Base-by-base conservation (phyloP, 768 basidiomycete species). In the Tremella yokohamensis region DNA sequence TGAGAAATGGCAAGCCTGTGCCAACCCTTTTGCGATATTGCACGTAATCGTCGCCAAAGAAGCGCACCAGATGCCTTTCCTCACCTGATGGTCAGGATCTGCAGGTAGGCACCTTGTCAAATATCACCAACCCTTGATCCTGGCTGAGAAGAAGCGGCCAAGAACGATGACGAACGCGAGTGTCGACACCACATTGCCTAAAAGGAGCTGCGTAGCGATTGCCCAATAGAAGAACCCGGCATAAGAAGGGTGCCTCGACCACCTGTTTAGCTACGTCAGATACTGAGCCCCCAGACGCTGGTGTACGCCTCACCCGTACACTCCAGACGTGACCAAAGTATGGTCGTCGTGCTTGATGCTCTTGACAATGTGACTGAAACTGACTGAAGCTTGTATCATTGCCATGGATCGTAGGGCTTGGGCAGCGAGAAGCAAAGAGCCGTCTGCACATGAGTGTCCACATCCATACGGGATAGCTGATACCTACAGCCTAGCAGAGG, bases 211-310 rank as follows among this genome's bases (percentile, higher is more conserved):
- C 0, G 91, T 96, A 1, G 93, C 91, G 24, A 99, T 70, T 0
- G 91, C 92, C 96, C 96, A 98, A 76, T 94, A 98, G 76, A 89
- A 94, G 80, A 97, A 99, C 1, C 93, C 96, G 1, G 89, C 84
- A 66, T 99, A 99, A 0, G 94, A 96, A 11, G 96, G 96, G 77
- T 99, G 96, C 13, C 96, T 84, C 60, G 85, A 87, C 84, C 84
- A 88, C 7, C 89, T 90, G 65, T 13, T 29, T 40, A 55, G 4
- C 22, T 7, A 37, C 13, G 19, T n/a, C 3, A 15, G 2, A n/a
- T 16, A 24, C 16, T n/a, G 45, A 8, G 18, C 39, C 12, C 18
- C 11, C 39, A 40, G 39, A 40, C 39, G 50, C 40, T 40, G 12
- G 52, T 2, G 49, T 26, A 8, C 3, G n/a, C 11, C 86, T 74